Evolutionary conservation across 2,329 filamentous ascomycete genomes (phyloP), one percentile per base, ranked within the genome.

Genomic region (Penicillium sp.): DNA sequence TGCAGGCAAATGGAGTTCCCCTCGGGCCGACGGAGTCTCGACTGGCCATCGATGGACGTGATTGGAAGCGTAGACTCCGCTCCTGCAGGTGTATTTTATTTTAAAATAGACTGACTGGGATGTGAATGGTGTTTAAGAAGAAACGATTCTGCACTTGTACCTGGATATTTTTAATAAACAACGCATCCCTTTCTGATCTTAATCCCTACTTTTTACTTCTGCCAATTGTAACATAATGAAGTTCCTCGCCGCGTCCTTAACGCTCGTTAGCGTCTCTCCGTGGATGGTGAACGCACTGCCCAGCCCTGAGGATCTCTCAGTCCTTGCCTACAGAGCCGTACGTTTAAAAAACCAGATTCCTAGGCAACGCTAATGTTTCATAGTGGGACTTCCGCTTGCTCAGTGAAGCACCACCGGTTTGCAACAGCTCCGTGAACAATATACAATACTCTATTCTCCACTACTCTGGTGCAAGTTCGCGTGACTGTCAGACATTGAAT

Each of bases 301-400:
- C 6, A 44, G n/a, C 25, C 33, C 48, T 8, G 28, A 44, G 14
- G 28, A 46, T 1, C 41, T 46, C 12, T 56, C 58, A 2, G 43
- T 44, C 17, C 64, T 66, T 37, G 56, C 46, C 16, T 61, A 58
- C 19, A 54, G 56, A 59, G 63, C 59, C 25, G 66, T 68, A 57
- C 8, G 63, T 25, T 19, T 12, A 45, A 37, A 9, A 16, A 9
- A 10, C 0, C 12, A n/a, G 17, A 30, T 10, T 22, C 9, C 5
- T 1, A n/a, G 10, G 11, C 6, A 44, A 41, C 17, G 44, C 50
- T 57, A 26, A 48, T 22, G 10, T 17, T 54, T 30, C 6, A 14
- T 25, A 68, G 67, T 69, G 67, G 67, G 65, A 69, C 43, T 59
- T 73, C 38, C 67, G 63, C 47, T 64, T 73, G 28, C 66, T 72